phyloP scores from a whole-genome alignment of 257 asterid species.

The Solanum habrochaites region DNA sequence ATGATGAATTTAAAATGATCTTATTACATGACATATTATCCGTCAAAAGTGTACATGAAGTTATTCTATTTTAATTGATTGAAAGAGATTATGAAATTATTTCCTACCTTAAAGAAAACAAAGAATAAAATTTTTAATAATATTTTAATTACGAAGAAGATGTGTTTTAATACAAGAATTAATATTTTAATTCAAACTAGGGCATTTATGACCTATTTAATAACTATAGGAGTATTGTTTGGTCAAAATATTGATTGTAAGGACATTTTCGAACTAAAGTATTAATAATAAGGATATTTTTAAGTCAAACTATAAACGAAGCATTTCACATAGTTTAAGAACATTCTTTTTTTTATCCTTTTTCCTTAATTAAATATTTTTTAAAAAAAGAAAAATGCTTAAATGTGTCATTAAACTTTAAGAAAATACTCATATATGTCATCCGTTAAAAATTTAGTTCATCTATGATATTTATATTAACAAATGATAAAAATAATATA shows the following conservation, averaged over 20 bases:
- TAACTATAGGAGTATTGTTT: not conserved
- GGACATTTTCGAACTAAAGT: too few species aligned
- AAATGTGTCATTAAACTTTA: too few species aligned
- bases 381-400: not conserved
- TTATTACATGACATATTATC: not conserved
- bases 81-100: not conserved
- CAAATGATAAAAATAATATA: too few species aligned
- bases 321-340: not conserved
- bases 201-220: not conserved
- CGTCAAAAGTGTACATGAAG: too few species aligned
- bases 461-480: too few species aligned
- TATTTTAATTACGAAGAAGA: not conserved
- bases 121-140: too few species aligned
- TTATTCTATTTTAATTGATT: not conserved
- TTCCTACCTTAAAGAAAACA: not conserved
- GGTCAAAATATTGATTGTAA: not conserved
- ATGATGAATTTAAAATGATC: not conserved
- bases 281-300: too few species aligned
- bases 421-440: not conserved
- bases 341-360: not conserved
- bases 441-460: not conserved
- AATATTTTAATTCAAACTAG: too few species aligned
- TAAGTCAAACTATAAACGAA: not conserved
- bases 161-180: too few species aligned
- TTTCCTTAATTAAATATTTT: not conserved